Conservation (phyloP, 1,284 basidiomycete genomes). For the Retiboletus fuscus region DNA sequence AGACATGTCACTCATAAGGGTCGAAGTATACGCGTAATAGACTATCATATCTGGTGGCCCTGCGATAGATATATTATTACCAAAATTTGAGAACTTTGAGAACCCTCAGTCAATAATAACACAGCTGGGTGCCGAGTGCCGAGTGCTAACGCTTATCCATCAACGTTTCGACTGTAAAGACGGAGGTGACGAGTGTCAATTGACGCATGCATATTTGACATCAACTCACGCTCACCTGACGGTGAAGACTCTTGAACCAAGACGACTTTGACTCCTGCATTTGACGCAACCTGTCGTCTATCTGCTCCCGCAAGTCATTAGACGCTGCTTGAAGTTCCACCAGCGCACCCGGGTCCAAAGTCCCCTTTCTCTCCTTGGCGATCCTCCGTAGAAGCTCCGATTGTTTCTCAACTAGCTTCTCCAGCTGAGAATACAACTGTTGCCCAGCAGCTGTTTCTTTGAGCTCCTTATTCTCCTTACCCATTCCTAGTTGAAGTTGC, state of each 20-base stretch:
- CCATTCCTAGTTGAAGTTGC: neutral
- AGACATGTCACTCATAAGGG: neutral
- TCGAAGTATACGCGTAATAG: neutral
- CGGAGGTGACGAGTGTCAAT: neutral
- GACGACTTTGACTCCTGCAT: neutral
- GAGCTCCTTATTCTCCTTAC: neutral
- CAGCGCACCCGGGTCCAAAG: neutral
- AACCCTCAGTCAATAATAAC: neutral
- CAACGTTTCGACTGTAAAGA: neutral
- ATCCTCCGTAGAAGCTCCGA: neutral
- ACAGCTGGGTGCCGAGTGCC: neutral
- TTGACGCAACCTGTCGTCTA: neutral
- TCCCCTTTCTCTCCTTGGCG: neutral
- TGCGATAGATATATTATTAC: neutral
- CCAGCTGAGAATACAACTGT: neutral
- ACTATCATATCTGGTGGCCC: neutral
- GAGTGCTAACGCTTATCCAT: too few species aligned
- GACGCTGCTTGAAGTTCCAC: neutral
- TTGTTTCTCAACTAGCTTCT: slow-evolving; percentile 1
- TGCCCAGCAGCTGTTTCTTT: neutral
- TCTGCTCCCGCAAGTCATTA: neutral
- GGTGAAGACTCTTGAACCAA: neutral
- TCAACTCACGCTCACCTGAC: neutral
- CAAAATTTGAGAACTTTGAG: neutral
- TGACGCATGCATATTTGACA: neutral